phyloP scores from a whole-genome alignment of 768 basidiomycete genomes.

The Tubosaeta sp. region DNA sequence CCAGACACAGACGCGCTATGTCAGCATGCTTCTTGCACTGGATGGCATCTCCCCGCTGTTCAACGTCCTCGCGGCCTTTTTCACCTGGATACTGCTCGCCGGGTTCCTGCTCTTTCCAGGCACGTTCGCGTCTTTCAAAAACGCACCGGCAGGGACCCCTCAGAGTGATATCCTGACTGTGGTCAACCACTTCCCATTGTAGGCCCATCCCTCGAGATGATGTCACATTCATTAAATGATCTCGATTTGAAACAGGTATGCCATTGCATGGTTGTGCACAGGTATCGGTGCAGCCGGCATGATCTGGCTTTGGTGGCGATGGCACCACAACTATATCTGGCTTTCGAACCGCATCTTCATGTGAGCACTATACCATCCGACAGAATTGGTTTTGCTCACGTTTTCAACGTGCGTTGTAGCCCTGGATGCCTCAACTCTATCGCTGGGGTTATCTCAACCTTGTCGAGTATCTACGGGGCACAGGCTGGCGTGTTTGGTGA shows the following conservation, averaged over 20 bases:
- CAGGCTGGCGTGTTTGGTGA: slow-evolving; percentile 44
- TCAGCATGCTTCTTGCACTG: slow-evolving; percentile 59
- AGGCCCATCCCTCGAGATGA: slow-evolving; percentile 14
- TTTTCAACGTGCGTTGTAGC: slow-evolving; percentile 25
- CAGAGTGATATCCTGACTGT: slow-evolving; percentile 32
- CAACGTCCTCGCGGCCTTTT: slow-evolving; percentile 52
- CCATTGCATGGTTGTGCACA: slow-evolving; percentile 52
- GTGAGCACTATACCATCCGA: slow-evolving; percentile 31
- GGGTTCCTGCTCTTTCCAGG: slow-evolving; percentile 62
- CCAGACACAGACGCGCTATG: slow-evolving; percentile 43
- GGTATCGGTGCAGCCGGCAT: slow-evolving; percentile 51
- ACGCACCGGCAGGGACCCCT: slow-evolving; percentile 24
- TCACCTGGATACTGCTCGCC: slow-evolving; percentile 59
- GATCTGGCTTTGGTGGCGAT: slow-evolving; percentile 57
- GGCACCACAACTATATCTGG: slow-evolving; percentile 59
- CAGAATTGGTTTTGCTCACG: not conserved
- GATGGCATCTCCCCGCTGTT: slow-evolving; percentile 49
- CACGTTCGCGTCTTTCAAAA: slow-evolving; percentile 48
- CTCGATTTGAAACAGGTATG: slow-evolving; percentile 34
- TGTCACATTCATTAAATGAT: slow-evolving; percentile 1
- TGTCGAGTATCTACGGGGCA: slow-evolving; percentile 47
- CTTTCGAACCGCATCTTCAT: slow-evolving; percentile 51
- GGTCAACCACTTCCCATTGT: slow-evolving; percentile 46
- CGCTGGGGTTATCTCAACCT: slow-evolving; percentile 52
- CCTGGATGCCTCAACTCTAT: slow-evolving; percentile 55